Percentiles rank a stretch among this genome's conserved stretches.
Evolutionary conservation across 371 early-diverging fungal species (phyloP).

Genomic region (Mortierella sp.): DNA sequence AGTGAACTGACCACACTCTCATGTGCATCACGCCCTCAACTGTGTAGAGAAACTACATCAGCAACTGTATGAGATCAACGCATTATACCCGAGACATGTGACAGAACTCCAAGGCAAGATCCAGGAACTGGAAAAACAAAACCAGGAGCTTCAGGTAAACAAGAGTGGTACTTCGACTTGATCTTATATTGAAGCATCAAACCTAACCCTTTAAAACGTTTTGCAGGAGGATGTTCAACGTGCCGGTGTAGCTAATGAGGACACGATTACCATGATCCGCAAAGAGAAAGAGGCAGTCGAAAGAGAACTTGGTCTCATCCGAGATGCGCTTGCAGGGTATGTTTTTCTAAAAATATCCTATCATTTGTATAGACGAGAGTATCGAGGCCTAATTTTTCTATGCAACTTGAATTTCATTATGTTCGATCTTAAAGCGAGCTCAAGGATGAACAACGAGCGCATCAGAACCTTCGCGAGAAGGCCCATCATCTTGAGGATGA

Average conservation of each 20-base stretch:
- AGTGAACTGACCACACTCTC: slow-evolving; percentile 68
- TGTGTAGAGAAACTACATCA: slow-evolving; percentile 61
- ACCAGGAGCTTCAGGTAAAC: slow-evolving; percentile 62
- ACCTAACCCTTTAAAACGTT: no score
- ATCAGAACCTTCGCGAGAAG: slow-evolving; percentile 24
- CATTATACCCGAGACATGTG: slow-evolving; percentile 65
- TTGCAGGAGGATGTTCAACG: slow-evolving; percentile 40
- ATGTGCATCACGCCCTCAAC: not conserved
- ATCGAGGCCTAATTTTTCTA: not conserved
- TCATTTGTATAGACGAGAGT: not conserved
- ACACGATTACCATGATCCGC: slow-evolving; percentile 44
- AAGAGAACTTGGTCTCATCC: slow-evolving; percentile 40
- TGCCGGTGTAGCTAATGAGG: slow-evolving; percentile 50
- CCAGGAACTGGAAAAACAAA: slow-evolving; percentile 63
- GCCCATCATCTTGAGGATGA: slow-evolving; percentile 27
- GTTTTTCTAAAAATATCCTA: not conserved
- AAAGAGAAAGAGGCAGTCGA: slow-evolving; percentile 44
- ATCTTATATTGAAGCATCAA: no score
- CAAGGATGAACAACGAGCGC: slow-evolving; percentile 35
- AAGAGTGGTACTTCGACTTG: not conserved
- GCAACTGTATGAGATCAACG: slow-evolving; percentile 63
- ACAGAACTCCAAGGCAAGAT: slow-evolving; percentile 65
- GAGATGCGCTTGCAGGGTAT: slow-evolving; percentile 52
- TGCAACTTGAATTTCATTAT: not conserved
- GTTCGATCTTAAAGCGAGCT: slow-evolving; percentile 24